These are phyloP conservation scores for Mortierella sp. DNA, from an alignment of 371 early-diverging fungal species.

Conservation along the genomic window DNA sequence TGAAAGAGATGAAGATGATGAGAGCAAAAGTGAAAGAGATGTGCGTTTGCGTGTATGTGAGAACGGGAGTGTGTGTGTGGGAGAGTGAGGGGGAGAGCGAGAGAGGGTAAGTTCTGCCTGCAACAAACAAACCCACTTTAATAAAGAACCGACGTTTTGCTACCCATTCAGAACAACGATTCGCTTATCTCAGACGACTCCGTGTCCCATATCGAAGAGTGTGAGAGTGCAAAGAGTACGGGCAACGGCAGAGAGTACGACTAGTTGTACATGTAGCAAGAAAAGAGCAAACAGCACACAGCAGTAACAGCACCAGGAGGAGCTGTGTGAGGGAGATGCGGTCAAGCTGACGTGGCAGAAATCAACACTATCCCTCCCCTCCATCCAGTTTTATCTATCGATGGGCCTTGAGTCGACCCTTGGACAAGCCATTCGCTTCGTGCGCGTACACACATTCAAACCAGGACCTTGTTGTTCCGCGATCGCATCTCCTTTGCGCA, in stretches of 20 bases:
- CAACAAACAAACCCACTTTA: background rate
- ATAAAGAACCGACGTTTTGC: conserved; percentile 28
- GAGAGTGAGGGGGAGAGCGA: background rate
- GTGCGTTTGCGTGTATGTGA: background rate
- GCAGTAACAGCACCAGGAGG: background rate
- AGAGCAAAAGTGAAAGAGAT: background rate
- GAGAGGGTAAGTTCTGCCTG: background rate
- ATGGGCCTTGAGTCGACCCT: background rate
- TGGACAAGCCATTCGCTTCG: background rate
- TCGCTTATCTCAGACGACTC: conserved; percentile 21
- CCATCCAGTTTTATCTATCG: background rate
- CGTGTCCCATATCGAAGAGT: background rate
- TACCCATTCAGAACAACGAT: conserved; percentile 20
- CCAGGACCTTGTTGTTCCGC: background rate
- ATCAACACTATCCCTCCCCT: background rate
- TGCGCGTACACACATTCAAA: background rate
- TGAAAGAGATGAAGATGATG: conserved; percentile 6
- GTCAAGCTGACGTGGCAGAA: background rate
- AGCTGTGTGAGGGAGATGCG: background rate
- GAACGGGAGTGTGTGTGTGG: background rate
- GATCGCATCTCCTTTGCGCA: background rate
- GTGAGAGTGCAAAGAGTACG: background rate
- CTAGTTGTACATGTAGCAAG: background rate
- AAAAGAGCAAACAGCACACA: background rate
- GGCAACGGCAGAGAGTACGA: background rate